These are phyloP conservation scores for Selenicereus undatus DNA, from an alignment of 148 eudicot genomes.

Conservation along the genomic window DNA sequence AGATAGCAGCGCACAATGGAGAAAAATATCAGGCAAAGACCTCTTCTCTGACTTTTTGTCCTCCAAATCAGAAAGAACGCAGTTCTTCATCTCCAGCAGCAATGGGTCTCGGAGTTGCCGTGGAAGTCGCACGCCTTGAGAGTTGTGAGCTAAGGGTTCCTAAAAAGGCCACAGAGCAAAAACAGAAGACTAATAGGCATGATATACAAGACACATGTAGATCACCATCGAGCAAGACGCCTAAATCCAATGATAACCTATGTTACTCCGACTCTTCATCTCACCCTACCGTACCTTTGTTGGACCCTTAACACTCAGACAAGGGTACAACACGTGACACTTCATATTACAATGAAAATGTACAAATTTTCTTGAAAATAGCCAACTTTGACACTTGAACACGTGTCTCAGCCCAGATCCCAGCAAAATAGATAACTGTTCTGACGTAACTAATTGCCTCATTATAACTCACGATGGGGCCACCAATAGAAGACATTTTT, in stretches of 20 bases:
- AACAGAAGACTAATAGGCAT: slow-evolving; percentile 5
- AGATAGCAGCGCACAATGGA: slow-evolving; percentile 58
- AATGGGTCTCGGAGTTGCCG: slow-evolving; percentile 57
- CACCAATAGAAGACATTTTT: background rate
- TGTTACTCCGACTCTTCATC: too few relatives aligned
- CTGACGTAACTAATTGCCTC: background rate
- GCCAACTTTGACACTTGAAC: too few relatives aligned
- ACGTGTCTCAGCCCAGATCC: too few relatives aligned
- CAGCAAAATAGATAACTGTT: too few relatives aligned
- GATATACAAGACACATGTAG: background rate
- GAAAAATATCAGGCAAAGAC: slow-evolving; percentile 58
- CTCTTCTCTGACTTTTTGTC: slow-evolving; percentile 44
- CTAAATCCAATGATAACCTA: background rate
- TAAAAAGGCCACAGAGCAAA: slow-evolving; percentile 16
- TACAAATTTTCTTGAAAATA: too few relatives aligned
- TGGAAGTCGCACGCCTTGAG: slow-evolving; percentile 63
- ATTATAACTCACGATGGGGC: background rate
- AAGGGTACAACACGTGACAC: too few relatives aligned
- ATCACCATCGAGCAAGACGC: background rate
- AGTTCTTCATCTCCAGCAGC: slow-evolving; percentile 74
- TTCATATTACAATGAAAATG: too few relatives aligned
- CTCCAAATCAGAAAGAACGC: slow-evolving; percentile 44
- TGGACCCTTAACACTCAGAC: too few relatives aligned
- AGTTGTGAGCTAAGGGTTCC: slow-evolving; percentile 30
- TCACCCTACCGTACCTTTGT: too few relatives aligned